Evolutionary conservation across 768 basidiomycete species (phyloP).

Genomic region (Rhodotorula toruloides): DNA sequence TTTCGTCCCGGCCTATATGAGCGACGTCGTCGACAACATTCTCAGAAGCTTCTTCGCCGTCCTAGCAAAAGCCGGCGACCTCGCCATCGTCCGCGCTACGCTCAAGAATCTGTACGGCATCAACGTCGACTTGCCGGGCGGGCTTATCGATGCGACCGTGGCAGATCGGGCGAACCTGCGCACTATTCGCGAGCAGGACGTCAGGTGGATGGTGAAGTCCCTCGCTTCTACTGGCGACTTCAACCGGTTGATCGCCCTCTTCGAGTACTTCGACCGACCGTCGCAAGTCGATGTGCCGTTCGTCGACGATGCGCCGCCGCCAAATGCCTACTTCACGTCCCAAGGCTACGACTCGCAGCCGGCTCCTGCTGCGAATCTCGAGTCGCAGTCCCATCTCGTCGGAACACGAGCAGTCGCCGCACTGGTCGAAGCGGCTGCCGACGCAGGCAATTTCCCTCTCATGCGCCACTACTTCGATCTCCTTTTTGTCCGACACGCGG

Average conservation of each 20-base stretch:
- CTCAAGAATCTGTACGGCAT: conserved; percentile 27
- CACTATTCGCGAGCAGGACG: conserved; percentile 17
- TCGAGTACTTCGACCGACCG: conserved; percentile 29
- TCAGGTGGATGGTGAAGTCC: conserved; percentile 25
- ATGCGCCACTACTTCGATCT: conserved; percentile 33
- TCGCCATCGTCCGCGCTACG: conserved; percentile 11
- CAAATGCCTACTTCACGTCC: background rate
- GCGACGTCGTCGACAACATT: conserved; percentile 1
- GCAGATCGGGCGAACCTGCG: background rate
- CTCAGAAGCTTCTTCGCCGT: conserved; percentile 22
- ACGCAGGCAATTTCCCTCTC: conserved; percentile 10
- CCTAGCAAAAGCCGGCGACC: conserved; percentile 22
- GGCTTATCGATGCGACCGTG: background rate
- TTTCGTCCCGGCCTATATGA: background rate
- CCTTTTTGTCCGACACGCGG: conserved; percentile 20
- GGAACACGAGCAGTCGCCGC: conserved; percentile 28
- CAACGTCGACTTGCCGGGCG: conserved; percentile 31
- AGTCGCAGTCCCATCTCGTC: conserved; percentile 16
- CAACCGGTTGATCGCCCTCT: conserved; percentile 20
- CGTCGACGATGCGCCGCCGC: background rate
- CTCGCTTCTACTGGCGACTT: conserved; percentile 28
- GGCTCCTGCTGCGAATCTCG: background rate
- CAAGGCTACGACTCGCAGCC: background rate
- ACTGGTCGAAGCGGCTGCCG: conserved; percentile 24
- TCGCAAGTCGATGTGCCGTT: background rate